A percentile compares a stretch with the other conserved stretches of the same genome.
These are phyloP conservation scores for Fomitopsis betulina DNA, from an alignment of 1,284 basidiomycete genomes.

Conservation along the genomic window DNA sequence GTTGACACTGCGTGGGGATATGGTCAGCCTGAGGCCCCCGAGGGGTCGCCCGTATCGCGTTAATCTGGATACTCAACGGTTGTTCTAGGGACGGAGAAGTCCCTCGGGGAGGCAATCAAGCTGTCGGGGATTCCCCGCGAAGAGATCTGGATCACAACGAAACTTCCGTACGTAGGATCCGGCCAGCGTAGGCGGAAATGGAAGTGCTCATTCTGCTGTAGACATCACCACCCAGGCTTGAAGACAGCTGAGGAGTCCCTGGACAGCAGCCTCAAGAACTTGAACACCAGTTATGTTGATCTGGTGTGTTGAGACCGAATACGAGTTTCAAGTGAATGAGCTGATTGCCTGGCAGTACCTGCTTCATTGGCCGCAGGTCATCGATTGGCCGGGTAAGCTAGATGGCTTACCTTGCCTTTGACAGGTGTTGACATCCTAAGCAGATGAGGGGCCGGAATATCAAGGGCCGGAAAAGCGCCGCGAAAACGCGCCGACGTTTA, in stretches of 20 bases:
- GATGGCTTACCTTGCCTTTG: neutral
- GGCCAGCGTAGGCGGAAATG: neutral
- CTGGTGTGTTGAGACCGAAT: slow-evolving; percentile 14
- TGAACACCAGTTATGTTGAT: slow-evolving; percentile 29
- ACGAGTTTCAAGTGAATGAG: neutral
- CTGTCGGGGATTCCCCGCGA: slow-evolving; percentile 36
- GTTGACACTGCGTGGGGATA: slow-evolving; percentile 29
- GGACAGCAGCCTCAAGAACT: slow-evolving; percentile 24
- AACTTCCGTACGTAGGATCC: slow-evolving; percentile 20
- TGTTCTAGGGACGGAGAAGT: slow-evolving; percentile 32
- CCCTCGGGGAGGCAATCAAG: slow-evolving; percentile 38
- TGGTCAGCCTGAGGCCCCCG: slow-evolving; percentile 13
- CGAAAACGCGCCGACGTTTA: slow-evolving; percentile 36
- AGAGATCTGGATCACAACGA: slow-evolving; percentile 44
- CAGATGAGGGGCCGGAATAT: slow-evolving; percentile 19
- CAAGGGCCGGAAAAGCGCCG: slow-evolving; percentile 27
- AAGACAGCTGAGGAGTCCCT: slow-evolving; percentile 23
- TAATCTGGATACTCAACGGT: neutral
- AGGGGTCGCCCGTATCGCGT: neutral
- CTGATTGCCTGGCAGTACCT: slow-evolving; percentile 20
- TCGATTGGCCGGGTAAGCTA: slow-evolving; percentile 18
- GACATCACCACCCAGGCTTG: slow-evolving; percentile 21
- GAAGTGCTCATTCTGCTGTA: slow-evolving; percentile 4
- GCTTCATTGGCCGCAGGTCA: slow-evolving; percentile 29
- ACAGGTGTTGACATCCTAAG: neutral